phyloP scores from a whole-genome alignment of 2,329 filamentous ascomycete species.

The Thelonectria blattea region DNA sequence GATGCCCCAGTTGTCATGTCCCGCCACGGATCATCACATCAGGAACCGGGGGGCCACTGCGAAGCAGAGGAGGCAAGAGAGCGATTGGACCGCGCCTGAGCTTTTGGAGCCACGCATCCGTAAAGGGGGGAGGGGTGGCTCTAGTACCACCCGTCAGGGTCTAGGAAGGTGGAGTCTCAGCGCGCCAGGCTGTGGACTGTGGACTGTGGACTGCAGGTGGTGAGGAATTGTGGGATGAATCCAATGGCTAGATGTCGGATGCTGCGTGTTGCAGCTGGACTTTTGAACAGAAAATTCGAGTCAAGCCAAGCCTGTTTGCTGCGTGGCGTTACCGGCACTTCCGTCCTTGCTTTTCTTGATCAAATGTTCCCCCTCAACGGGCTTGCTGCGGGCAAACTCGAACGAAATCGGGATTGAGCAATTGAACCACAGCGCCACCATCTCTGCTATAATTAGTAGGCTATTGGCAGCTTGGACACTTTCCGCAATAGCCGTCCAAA shows the following conservation, averaged over 20 bases:
- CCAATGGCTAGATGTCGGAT: not conserved
- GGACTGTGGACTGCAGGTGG: conserved; percentile 7
- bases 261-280: not conserved
- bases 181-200: not conserved
- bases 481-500: too few species aligned
- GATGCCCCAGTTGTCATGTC: conserved; percentile 8
- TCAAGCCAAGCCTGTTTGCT: not conserved
- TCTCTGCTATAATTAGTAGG: not conserved
- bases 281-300: not conserved
- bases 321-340: not conserved
- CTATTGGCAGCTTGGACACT: not conserved
- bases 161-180: not conserved
- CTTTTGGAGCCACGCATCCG: conserved; percentile 2
- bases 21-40: conserved; percentile 20
- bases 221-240: conserved; percentile 12
- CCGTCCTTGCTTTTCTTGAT: not conserved
- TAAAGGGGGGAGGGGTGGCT: conserved; percentile 3
- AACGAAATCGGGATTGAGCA: not conserved
- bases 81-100: not conserved
- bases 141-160: conserved; percentile 8
- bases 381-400: not conserved
- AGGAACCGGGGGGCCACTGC: conserved; percentile 13
- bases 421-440: not conserved
- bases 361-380: not conserved
- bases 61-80: conserved; percentile 9